Conservation (phyloP, 2,329 filamentous ascomycete genomes). For the Raffaelea ambrosiae region DNA sequence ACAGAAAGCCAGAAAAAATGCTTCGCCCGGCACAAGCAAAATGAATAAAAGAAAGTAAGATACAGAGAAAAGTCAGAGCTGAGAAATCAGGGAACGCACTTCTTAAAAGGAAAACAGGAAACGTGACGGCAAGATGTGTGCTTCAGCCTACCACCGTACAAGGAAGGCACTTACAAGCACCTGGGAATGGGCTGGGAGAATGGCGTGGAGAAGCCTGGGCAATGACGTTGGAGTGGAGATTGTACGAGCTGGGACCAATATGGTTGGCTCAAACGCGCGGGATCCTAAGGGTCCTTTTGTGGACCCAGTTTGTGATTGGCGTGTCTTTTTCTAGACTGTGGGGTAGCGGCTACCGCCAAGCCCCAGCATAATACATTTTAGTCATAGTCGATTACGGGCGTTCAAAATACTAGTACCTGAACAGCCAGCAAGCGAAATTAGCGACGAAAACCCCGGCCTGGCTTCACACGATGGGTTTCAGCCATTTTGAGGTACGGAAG, state of each 20-base stretch:
- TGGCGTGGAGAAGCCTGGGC: neutral
- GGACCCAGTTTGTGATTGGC: neutral
- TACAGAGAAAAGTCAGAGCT: neutral
- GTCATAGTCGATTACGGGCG: neutral
- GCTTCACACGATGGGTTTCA: no score
- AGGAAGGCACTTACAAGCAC: no score
- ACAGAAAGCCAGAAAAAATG: neutral
- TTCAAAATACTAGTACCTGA: no score
- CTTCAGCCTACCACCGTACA: no score
- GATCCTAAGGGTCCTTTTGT: neutral
- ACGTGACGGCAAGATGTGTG: no score
- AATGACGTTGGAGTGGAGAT: neutral
- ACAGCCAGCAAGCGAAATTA: no score
- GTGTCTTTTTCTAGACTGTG: neutral
- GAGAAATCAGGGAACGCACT: neutral
- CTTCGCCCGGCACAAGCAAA: neutral
- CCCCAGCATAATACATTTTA: neutral
- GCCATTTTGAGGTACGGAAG: no score
- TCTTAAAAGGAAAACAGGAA: neutral
- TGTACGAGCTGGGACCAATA: neutral
- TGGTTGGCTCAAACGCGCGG: neutral
- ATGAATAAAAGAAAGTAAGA: neutral
- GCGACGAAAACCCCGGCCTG: no score
- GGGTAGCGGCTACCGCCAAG: neutral
- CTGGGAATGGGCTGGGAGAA: no score